A percentile compares a stretch with the other conserved stretches of the same genome.
phyloP scores from a whole-genome alignment of 352 stramenopile species.

The Globisporangium splendens region DNA sequence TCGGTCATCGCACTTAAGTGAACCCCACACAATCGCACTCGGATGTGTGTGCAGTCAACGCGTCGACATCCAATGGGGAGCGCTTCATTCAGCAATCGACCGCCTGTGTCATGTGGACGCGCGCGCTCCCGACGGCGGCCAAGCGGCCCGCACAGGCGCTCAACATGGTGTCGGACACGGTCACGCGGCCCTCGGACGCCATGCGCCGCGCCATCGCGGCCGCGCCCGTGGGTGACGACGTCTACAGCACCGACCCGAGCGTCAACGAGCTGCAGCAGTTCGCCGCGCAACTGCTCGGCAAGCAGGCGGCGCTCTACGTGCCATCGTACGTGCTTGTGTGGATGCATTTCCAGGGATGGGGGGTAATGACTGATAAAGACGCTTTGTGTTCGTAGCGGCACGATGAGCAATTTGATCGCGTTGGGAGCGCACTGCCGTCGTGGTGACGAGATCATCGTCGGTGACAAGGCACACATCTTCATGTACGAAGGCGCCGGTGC shows the following conservation, averaged over 20 bases:
- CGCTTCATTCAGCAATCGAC: not conserved
- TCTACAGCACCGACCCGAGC: slow-evolving; percentile 90
- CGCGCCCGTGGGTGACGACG: slow-evolving; percentile 76
- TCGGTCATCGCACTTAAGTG: not conserved
- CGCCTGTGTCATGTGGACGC: slow-evolving; percentile 8
- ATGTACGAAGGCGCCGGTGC: slow-evolving; percentile 94
- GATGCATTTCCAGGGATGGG: not conserved
- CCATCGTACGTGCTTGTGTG: slow-evolving; percentile 71
- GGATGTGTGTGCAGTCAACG: too few species aligned
- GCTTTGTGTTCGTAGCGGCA: slow-evolving; percentile 59
- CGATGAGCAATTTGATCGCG: slow-evolving; percentile 97
- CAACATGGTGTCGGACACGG: slow-evolving; percentile 97
- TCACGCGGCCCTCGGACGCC: slow-evolving; percentile 88
- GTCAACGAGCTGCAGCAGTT: slow-evolving; percentile 91
- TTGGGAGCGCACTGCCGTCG: slow-evolving; percentile 92
- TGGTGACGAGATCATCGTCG: slow-evolving; percentile 93
- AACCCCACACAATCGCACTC: too few species aligned
- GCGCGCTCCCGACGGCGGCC: slow-evolving; percentile 4
- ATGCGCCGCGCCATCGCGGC: slow-evolving; percentile 92
- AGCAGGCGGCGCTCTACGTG: slow-evolving; percentile 94
- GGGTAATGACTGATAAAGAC: not conserved
- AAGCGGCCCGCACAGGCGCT: slow-evolving; percentile 23
- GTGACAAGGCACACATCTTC: slow-evolving; percentile 94
- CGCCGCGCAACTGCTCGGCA: slow-evolving; percentile 92
- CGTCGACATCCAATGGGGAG: not conserved